Conservation (phyloP, 108 stramenopile genomes). For the Skeletonema tropicum region DNA sequence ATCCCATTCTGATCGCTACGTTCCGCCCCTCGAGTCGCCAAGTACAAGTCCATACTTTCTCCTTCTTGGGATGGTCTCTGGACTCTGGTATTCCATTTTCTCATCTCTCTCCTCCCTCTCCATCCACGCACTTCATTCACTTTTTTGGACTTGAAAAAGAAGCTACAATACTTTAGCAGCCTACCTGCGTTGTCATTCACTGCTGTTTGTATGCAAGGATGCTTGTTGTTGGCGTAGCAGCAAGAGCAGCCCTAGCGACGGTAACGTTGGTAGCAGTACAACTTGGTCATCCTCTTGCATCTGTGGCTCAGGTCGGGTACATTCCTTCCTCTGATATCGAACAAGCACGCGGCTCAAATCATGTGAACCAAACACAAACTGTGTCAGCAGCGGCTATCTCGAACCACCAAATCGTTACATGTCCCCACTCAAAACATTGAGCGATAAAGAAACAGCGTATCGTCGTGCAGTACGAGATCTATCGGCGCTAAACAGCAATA, state of each 20-base stretch:
- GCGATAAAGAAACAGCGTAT: constrained; percentile 24
- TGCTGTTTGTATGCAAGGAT: too few species aligned
- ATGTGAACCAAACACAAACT: constrained; percentile 26
- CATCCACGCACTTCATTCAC: neutral
- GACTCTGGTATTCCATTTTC: too few species aligned
- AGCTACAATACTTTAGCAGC: too few species aligned
- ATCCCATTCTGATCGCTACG: neutral
- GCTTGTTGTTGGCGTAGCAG: neutral
- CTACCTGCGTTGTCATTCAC: too few species aligned
- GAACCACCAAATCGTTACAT: constrained; percentile 49
- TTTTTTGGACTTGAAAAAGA: neutral
- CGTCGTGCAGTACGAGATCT: constrained; percentile 31
- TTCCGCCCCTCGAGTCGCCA: neutral
- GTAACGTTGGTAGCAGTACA: neutral
- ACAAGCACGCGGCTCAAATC: neutral
- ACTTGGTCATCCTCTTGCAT: neutral
- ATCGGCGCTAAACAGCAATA: neutral
- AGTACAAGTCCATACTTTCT: too few species aligned
- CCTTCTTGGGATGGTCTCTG: too few species aligned
- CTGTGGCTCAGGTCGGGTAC: neutral
- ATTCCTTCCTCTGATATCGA: neutral
- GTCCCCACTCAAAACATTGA: constrained; percentile 25
- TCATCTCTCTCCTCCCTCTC: neutral
- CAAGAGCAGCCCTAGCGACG: constrained; percentile 10
- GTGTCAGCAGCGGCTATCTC: constrained; percentile 26